Percentiles rank a stretch among this genome's conserved stretches.
These are phyloP conservation scores for Fusarium nodosum DNA, from an alignment of 2,329 filamentous ascomycete genomes.

Conservation along the genomic window DNA sequence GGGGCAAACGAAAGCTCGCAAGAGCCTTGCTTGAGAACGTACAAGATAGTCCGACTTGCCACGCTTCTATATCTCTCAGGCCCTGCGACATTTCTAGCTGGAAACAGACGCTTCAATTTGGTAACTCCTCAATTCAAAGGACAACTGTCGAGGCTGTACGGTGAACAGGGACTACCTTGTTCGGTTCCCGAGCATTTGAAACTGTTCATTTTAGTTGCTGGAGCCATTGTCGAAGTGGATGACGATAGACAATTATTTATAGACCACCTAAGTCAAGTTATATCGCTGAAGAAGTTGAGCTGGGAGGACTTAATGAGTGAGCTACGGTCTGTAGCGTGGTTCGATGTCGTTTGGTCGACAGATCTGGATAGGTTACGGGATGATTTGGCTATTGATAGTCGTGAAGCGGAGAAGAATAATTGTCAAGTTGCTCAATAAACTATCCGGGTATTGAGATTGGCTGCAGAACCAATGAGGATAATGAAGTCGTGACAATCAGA, in stretches of 20 bases:
- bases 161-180: not conserved
- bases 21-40: not conserved
- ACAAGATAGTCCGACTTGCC: not conserved
- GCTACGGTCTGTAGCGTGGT: not conserved
- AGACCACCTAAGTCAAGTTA: not conserved
- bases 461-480: not conserved
- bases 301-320: not conserved
- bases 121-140: not conserved
- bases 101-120: not conserved
- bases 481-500: not conserved
- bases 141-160: not conserved
- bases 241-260: not conserved
- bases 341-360: not conserved
- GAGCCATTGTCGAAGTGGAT: not conserved
- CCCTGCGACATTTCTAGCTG: not conserved
- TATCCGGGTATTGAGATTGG: not conserved
- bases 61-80: not conserved
- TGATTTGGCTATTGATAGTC: not conserved
- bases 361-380: not conserved
- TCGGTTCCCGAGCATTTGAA: not conserved
- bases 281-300: not conserved
- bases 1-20: rapidly evolving
- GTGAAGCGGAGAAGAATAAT: not conserved
- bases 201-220: not conserved
- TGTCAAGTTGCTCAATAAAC: not conserved